A percentile compares a stretch with the other conserved stretches of the same genome.
Conservation (phyloP, 2,329 filamentous ascomycete species). For the Calonectria hongkongensis region DNA sequence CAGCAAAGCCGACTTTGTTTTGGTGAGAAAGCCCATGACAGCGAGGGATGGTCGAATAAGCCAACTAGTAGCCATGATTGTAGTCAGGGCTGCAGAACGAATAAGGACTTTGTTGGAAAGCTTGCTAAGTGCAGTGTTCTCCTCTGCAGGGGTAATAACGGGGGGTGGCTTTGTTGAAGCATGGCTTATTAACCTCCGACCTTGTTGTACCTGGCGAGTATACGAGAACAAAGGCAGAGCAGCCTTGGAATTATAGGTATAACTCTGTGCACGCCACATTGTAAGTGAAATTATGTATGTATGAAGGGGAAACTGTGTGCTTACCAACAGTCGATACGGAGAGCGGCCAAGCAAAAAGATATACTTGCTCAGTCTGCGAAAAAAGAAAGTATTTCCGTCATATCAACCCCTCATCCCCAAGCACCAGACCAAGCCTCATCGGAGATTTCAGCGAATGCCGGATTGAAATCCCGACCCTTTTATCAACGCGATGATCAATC, state of each 20-base stretch:
- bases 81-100: slow-evolving; percentile 53
- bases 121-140: slow-evolving; percentile 43
- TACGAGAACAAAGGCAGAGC: slow-evolving; percentile 10
- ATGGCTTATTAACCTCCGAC: slow-evolving; percentile 34
- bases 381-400: slow-evolving; percentile 5
- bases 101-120: slow-evolving; percentile 50
- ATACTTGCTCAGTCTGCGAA: slow-evolving; percentile 21
- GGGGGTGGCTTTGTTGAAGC: slow-evolving; percentile 25
- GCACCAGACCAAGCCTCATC: slow-evolving; percentile 7
- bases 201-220: not conserved
- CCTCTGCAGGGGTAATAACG: not conserved
- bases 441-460: slow-evolving; percentile 22
- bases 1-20: slow-evolving; percentile 59
- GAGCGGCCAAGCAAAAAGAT: slow-evolving; percentile 27
- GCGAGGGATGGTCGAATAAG: slow-evolving; percentile 52
- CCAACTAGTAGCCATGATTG: slow-evolving; percentile 53
- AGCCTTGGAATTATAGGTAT: not conserved
- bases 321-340: not conserved
- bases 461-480: slow-evolving; percentile 20
- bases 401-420: slow-evolving; percentile 14
- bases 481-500: slow-evolving; percentile 31
- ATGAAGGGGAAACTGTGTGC: not conserved
- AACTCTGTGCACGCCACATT: slow-evolving; percentile 38
- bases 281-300: not conserved
- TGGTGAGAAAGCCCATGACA: slow-evolving; percentile 50